Evolutionary conservation across 139 green algal species (phyloP), one percentile per base, ranked within the genome.

Genomic region (Marvania coccoides): DNA sequence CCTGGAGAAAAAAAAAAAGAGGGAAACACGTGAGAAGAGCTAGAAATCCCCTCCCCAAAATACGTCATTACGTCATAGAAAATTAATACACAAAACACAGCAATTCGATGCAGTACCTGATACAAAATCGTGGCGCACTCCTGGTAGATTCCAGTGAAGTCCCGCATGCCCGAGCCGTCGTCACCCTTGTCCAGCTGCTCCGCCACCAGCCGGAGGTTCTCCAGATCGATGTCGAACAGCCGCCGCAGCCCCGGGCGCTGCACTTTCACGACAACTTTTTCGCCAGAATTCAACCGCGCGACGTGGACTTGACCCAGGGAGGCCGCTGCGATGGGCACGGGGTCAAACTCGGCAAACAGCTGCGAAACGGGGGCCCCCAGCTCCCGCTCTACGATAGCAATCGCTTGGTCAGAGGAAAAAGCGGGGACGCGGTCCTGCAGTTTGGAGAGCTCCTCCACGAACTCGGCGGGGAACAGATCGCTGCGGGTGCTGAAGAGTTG

Each of bases 401-500:
- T 64, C 5, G 91, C 91, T 5, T 82, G 85, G 24, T 81, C 73
- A 2, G 70, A 73, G 38, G 87, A 81, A 72, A 99, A 97, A 4
- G 94, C 81, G 2, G 94, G 94, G 47, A 98, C 94, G 46, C 95
- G 90, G 77, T 99, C 94, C 87, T 98, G 85, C 65, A 99, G 82
- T 77, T 95, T 89, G 70, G 91, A 83, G 28, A 99, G 88, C 84
- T 99, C 90, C 60, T 92, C 82, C 42, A 97, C 85, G 76, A 97
- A 98, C 80, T 98, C 94, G 7, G 81, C 76, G 8, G 84, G 76
- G 39, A 99, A 85, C 36, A 99, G 82, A 56, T 99, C 94, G 64
- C 94, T 89, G 38, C 94, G 84, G 7, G 94, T 99, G 48, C 71
- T 89, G 83, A 99, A 99, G 73, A 98, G 91, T 80, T 98, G 92